Conservation (phyloP, 208 protist genomes). For the Leishmania turanica region DNA sequence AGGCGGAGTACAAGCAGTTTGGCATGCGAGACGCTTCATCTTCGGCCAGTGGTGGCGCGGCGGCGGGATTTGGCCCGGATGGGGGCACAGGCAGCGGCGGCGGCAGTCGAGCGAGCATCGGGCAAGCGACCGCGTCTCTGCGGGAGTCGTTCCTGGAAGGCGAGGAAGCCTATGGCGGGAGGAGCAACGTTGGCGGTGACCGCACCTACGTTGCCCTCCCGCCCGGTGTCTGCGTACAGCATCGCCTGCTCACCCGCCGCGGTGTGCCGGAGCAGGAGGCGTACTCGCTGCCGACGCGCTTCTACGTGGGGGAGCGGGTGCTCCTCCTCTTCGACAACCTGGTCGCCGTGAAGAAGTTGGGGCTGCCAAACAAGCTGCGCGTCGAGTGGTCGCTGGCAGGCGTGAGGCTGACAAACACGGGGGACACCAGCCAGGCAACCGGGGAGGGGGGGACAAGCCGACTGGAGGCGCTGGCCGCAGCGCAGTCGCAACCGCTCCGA, state of each 20-base stretch:
- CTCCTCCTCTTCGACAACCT: constrained; percentile 61
- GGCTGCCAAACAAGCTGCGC: constrained; percentile 7
- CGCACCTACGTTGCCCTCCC: constrained; percentile 51
- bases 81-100: background rate
- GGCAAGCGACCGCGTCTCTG: constrained; percentile 22
- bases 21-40: constrained; percentile 10
- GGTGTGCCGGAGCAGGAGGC: constrained; percentile 58
- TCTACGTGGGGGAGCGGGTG: constrained; percentile 67
- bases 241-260: constrained; percentile 64
- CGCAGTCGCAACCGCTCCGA: constrained; percentile 20
- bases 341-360: constrained; percentile 30
- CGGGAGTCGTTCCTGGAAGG: constrained; percentile 11
- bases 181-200: background rate
- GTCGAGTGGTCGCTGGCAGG: constrained; percentile 17
- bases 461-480: constrained; percentile 16
- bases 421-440: background rate
- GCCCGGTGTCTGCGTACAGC: constrained; percentile 46
- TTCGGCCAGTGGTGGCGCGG: background rate
- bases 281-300: constrained; percentile 49
- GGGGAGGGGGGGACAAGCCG: background rate
- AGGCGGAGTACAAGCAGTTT: constrained; percentile 20
- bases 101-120: constrained; percentile 8
- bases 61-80: background rate
- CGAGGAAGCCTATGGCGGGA: constrained; percentile 12
- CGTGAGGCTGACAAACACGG: constrained; percentile 4